Evolutionary conservation across 768 basidiomycete genomes (phyloP).

Genomic region (Suillus americanus): DNA sequence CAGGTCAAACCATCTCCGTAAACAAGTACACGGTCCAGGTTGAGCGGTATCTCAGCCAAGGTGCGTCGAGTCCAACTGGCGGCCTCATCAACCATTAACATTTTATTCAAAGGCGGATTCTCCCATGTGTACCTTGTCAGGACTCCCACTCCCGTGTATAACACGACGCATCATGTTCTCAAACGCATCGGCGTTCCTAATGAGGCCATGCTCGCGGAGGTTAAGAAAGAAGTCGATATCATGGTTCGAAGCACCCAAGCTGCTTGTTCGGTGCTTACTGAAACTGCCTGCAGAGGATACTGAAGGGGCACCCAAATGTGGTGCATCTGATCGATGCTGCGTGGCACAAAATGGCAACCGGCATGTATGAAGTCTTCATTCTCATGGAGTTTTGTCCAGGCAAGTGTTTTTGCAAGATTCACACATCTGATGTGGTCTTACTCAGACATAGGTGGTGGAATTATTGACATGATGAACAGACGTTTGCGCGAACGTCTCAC

Average conservation of each 20-base stretch:
- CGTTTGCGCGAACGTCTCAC: slow-evolving; percentile 91
- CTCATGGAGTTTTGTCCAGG: slow-evolving; percentile 98
- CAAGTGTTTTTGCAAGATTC: slow-evolving; percentile 23
- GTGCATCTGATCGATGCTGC: slow-evolving; percentile 96
- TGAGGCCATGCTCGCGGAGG: slow-evolving; percentile 87
- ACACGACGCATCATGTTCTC: slow-evolving; percentile 93
- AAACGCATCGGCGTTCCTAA: slow-evolving; percentile 94
- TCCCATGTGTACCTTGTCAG: slow-evolving; percentile 96
- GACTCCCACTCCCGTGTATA: slow-evolving; percentile 82
- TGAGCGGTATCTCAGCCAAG: slow-evolving; percentile 95
- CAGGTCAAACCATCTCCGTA: slow-evolving; percentile 87
- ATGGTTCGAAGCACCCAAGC: slow-evolving; percentile 64
- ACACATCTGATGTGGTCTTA: slow-evolving; percentile 5
- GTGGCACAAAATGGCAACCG: slow-evolving; percentile 81
- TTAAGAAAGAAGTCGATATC: slow-evolving; percentile 97
- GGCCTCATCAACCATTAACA: slow-evolving; percentile 10
- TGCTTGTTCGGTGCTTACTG: slow-evolving; percentile 25
- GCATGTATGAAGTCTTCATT: slow-evolving; percentile 94
- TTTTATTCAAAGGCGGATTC: slow-evolving; percentile 74
- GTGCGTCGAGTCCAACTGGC: slow-evolving; percentile 37
- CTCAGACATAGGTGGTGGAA: slow-evolving; percentile 75
- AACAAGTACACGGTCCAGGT: slow-evolving; percentile 90
- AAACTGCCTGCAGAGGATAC: slow-evolving; percentile 61
- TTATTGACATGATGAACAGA: slow-evolving; percentile 99
- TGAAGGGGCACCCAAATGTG: slow-evolving; percentile 93